Conservation (phyloP, 2,329 filamentous ascomycete species). For the Fusarium circinatum region DNA sequence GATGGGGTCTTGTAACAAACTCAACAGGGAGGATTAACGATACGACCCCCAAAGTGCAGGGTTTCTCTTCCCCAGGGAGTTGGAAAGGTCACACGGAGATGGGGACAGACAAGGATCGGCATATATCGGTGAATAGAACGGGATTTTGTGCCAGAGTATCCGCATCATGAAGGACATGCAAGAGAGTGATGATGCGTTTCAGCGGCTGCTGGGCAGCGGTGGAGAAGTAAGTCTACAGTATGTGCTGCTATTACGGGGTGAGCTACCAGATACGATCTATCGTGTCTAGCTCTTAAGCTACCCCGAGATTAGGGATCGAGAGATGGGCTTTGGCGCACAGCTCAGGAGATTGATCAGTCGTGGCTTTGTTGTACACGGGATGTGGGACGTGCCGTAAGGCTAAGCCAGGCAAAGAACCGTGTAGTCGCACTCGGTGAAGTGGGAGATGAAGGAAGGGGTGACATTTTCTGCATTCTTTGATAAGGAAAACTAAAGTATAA, state of each 20-base stretch:
- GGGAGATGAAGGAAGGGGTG: not conserved
- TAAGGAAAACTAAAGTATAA: slow-evolving; percentile 2
- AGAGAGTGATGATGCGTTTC: slow-evolving; percentile 4
- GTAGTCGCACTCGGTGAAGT: not conserved
- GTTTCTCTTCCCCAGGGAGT: slow-evolving; percentile 18
- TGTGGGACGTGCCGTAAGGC: slow-evolving; percentile 18
- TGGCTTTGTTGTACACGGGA: slow-evolving; percentile 14
- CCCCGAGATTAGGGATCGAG: slow-evolving; percentile 8
- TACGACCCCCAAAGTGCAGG: slow-evolving; percentile 8
- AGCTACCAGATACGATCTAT: not conserved
- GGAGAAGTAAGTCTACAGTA: not conserved
- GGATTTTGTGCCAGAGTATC: slow-evolving; percentile 1
- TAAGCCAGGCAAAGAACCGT: slow-evolving; percentile 2
- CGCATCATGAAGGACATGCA: not conserved
- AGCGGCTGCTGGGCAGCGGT: not conserved
- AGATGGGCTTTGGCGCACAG: slow-evolving; percentile 17
- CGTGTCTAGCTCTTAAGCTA: not conserved
- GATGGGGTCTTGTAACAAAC: slow-evolving; percentile 14
- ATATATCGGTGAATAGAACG: slow-evolving; percentile 21
- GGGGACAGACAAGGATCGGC: slow-evolving; percentile 8
- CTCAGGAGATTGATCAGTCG: slow-evolving; percentile 7
- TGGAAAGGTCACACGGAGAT: not conserved
- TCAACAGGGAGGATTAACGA: not conserved
- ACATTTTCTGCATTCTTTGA: not conserved
- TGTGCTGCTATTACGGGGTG: not conserved